These are phyloP conservation scores for Vitis hybrid DNA, from an alignment of 177 flowering plant species.

Conservation along the genomic window DNA sequence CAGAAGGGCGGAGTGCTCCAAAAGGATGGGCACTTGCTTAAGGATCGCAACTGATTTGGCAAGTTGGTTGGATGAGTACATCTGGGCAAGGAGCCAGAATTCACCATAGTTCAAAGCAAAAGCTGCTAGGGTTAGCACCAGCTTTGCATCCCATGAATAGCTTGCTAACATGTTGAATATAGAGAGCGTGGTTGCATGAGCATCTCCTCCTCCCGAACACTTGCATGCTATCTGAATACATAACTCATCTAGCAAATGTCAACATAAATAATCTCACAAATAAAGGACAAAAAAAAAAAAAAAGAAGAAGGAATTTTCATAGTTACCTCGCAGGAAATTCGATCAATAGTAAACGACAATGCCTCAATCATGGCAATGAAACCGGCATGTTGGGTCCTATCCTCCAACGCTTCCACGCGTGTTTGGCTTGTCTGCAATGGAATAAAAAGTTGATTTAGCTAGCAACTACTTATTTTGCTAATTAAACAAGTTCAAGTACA, in stretches of 20 bases:
- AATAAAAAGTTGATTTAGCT: constrained; percentile 1
- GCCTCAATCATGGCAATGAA: constrained; percentile 24
- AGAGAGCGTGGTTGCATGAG: constrained; percentile 21
- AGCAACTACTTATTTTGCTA: too few species aligned
- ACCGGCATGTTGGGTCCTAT: constrained; percentile 22
- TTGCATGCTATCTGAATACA: constrained; percentile 32
- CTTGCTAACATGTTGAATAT: constrained; percentile 29
- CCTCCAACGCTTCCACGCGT: constrained; percentile 21
- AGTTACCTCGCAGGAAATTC: constrained; percentile 36
- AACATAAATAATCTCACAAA: not conserved
- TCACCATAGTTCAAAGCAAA: constrained; percentile 64
- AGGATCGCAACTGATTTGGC: constrained; percentile 56
- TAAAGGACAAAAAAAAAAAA: too few species aligned
- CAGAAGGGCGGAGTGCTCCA: constrained; percentile 28
- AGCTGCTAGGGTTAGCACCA: constrained; percentile 52
- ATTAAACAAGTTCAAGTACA: too few species aligned
- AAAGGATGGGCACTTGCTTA: constrained; percentile 43
- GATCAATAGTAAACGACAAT: constrained; percentile 27
- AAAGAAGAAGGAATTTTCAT: too few species aligned
- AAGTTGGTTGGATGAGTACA: constrained; percentile 44
- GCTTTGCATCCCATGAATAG: constrained; percentile 62
- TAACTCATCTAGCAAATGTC: not conserved
- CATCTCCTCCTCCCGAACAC: constrained; percentile 27
- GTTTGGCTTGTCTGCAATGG: constrained; percentile 5
- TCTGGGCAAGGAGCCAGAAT: constrained; percentile 61